Evolutionary conservation across 768 basidiomycete genomes (phyloP).

Genomic region (Lactifluus pinguis): DNA sequence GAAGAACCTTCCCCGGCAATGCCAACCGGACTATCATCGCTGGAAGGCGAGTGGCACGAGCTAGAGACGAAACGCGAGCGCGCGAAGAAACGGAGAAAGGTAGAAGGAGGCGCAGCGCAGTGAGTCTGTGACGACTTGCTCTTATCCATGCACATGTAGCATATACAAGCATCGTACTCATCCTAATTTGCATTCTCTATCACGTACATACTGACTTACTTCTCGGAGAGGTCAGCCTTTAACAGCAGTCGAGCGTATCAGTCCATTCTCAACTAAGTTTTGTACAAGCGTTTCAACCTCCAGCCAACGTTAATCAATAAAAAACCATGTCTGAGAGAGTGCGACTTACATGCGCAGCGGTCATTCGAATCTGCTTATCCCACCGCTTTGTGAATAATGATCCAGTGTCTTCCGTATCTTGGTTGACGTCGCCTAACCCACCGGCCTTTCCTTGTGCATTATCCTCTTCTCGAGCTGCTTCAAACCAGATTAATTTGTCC

Average conservation of each 20-base stretch:
- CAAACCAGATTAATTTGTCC: conserved; percentile 89
- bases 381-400: conserved; percentile 89
- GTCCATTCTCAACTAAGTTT: conserved; percentile 60
- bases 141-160: conserved; percentile 24
- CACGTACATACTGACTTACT: conserved; percentile 8
- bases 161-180: conserved; percentile 19
- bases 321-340: neutral
- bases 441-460: conserved; percentile 92
- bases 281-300: conserved; percentile 87
- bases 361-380: conserved; percentile 89
- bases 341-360: conserved; percentile 68
- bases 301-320: conserved; percentile 6
- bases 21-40: conserved; percentile 70
- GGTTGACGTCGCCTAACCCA: conserved; percentile 80
- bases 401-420: conserved; percentile 80
- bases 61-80: conserved; percentile 90
- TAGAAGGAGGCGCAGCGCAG: conserved; percentile 29
- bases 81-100: conserved; percentile 67
- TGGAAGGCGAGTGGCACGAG: conserved; percentile 98
- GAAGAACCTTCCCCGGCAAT: conserved; percentile 68
- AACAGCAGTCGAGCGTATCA: conserved; percentile 37
- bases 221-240: conserved; percentile 7
- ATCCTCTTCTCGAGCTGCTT: conserved; percentile 77
- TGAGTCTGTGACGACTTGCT: conserved; percentile 14
- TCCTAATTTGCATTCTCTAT: conserved; percentile 14